Evolutionary conservation across 371 early-diverging fungal species (phyloP), one percentile per base, ranked within the genome.

Genomic region (Mucor racemosus): DNA sequence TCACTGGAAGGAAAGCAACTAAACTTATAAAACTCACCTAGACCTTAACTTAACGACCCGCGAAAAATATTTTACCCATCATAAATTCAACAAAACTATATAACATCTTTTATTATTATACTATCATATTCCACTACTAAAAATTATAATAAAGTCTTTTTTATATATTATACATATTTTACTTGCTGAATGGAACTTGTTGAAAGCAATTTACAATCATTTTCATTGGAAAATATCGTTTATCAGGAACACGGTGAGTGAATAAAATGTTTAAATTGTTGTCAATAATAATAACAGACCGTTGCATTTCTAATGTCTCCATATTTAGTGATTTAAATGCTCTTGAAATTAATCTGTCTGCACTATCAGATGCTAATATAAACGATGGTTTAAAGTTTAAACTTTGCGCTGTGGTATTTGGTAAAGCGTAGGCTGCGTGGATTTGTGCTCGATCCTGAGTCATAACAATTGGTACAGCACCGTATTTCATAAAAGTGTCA

Each of bases 361-460:
- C 19, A 36, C 21, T 44, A 59, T 73, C 73, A 0, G 69, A 65
- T 13, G 60, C 73, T 60, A 68, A 19, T n/a, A 68, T 55, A 54
- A 62, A 73, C 0, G 66, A 65, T 5, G 73, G 73, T 35, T 11
- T 2, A 58, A 68, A 73, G 36, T 15, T 14, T 55, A 73, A 40
- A 55, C 68, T 68, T 14, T 13, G 14, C 7, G 46, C 11, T 19
- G 66, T 48, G 8, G 6, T 10, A 6, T 55, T 58, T 13, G 69
- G 66, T 5, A 69, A 62, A n/a, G 66, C 62, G 48, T 67, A 73
- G 0, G 44, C 63, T 10, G 2, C 11, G 34, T 73, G 73, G 9
- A 65, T 41, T 19, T 58, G 39, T 11, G 50, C 35, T 55, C 62
- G 48, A 55, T 73, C 73, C n/a, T 68, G 68, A 3, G 73, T 68